Evolutionary conservation across 148 eudicot genomes (phyloP), one percentile per base, ranked within the genome.

Genomic region (Chenopodium formosanum): DNA sequence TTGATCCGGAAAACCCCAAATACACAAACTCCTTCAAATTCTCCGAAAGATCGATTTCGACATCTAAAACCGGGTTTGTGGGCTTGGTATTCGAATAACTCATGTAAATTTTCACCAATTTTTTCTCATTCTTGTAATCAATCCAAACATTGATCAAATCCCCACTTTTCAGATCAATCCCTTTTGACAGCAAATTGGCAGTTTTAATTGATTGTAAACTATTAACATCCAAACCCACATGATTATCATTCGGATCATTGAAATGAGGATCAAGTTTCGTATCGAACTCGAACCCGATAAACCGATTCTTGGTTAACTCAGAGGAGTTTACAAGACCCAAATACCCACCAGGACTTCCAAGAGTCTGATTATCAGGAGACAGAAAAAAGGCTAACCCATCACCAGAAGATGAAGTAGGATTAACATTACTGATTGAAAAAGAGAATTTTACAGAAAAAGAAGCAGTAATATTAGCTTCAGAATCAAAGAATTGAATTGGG

Each of bases 1-100:
- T 93, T 2, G 98, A 95, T 37, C 91, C 97, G 0, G 98, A 92
- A 79, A 95, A 95, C 22, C 98, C 98, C 80, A 91, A 88, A 80
- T 75, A 95, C 90, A 89, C 87, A 68, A 80, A 86, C 81, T 92
- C 92, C 34, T 87, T 86, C 9, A 95, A 78, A 79, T 89, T 86
- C 46, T 64, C 80, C 22, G 91, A 89, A 20, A 95, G 88, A 71
- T 92, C 92, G 31, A 90, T 84, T 47, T 81, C 85, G 14, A 91
- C 89, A 1, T 71, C 82, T 60, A 95, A 81, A 60, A 93, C 81
- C 29, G 98, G 89, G 5, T 44, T 25, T 4, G 78, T 73, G 11
- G 97, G 98, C 75, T 89, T 92, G 20, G 83, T 67, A 70, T 52
- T 86, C 0, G 90, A 86, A 73, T 89, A 86, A 78, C 87, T 86